phyloP scores from a whole-genome alignment of 192 early-diverging fungal species.

The Neocallimastix lanati region DNA sequence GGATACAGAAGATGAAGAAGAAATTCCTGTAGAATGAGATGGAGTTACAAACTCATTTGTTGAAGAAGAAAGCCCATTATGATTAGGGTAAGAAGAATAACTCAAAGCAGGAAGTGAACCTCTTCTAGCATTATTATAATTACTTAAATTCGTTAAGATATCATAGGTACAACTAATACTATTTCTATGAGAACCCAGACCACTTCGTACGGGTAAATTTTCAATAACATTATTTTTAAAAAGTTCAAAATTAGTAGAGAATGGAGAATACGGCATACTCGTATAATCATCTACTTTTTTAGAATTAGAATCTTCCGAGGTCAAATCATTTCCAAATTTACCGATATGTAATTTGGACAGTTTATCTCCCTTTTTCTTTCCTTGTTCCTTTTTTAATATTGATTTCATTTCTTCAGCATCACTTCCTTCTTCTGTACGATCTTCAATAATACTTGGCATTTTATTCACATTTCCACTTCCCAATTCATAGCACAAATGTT shows the following conservation, averaged over 20 bases:
- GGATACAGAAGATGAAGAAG: neutral
- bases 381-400: neutral
- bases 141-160: neutral
- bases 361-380: neutral
- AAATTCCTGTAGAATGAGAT: neutral
- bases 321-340: neutral
- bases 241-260: neutral
- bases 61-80: neutral
- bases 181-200: neutral
- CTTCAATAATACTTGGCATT: neutral
- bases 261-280: neutral
- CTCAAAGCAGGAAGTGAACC: neutral
- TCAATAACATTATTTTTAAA: neutral
- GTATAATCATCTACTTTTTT: neutral
- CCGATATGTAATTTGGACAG: neutral
- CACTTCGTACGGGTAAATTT: neutral
- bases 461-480: neutral
- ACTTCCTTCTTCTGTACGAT: neutral
- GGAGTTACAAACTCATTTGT: neutral
- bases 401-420: neutral
- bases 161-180: neutral
- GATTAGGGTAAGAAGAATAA: neutral
- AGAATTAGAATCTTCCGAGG: neutral
- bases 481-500: neutral
- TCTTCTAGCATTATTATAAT: neutral